Evolutionary conservation across 345 rosid genomes (phyloP).

Genomic region (Acer saccharum): DNA sequence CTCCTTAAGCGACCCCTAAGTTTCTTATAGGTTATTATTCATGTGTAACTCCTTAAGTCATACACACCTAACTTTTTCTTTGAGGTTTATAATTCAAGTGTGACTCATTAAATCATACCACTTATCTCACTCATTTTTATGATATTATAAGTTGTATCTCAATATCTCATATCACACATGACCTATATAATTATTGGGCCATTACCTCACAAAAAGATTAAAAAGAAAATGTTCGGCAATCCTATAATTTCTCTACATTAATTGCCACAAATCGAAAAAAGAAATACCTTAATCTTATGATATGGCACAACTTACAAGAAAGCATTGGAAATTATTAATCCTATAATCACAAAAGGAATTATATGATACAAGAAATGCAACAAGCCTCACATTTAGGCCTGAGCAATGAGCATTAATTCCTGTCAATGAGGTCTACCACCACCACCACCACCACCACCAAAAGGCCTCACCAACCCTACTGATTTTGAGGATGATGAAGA

Average conservation of each 20-base stretch:
- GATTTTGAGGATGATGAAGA: slow-evolving; percentile 55
- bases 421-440: slow-evolving; percentile 16
- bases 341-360: too few species aligned
- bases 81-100: too few species aligned
- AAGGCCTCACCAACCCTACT: slow-evolving; percentile 18
- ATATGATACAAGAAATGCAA: slow-evolving; percentile 14
- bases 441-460: slow-evolving; percentile 12
- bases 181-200: too few species aligned
- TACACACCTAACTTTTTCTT: too few species aligned
- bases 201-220: not conserved
- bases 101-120: too few species aligned
- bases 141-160: too few species aligned
- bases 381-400: not conserved
- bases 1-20: too few species aligned
- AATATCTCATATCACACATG: too few species aligned
- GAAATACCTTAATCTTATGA: not conserved
- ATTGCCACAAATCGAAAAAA: not conserved
- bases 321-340: not conserved
- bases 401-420: not conserved
- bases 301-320: not conserved
- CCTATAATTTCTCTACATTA: not conserved
- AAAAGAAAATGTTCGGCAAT: not conserved
- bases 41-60: too few species aligned
- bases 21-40: too few species aligned
- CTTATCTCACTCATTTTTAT: too few species aligned